Conservation (phyloP, 2,329 filamentous ascomycete species). For the Clarireedia hainanense region DNA sequence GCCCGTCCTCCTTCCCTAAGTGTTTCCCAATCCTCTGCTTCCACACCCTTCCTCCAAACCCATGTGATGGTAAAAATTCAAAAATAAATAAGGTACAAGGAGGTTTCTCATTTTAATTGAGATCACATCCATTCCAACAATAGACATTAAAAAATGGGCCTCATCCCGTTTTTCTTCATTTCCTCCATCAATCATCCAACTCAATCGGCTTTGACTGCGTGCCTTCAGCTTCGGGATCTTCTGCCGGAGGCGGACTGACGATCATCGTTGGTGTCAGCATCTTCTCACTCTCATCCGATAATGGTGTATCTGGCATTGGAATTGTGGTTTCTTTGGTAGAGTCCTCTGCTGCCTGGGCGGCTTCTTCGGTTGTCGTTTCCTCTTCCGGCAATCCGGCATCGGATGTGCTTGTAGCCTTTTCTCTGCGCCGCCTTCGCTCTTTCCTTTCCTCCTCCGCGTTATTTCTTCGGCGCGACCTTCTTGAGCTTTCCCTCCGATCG, state of each 20-base stretch:
- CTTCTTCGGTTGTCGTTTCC: conserved; percentile 14
- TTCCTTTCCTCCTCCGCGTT: conserved; percentile 73
- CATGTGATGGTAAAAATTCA: neutral
- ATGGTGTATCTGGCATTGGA: conserved; percentile 6
- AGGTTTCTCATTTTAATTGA: neutral
- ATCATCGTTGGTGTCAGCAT: conserved; percentile 23
- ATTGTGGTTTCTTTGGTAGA: conserved; percentile 1
- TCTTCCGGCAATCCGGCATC: conserved; percentile 13
- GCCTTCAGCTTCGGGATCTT: conserved; percentile 15
- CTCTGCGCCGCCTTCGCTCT: conserved; percentile 56
- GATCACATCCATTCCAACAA: neutral
- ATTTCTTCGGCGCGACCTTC: conserved; percentile 49
- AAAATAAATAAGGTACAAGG: conserved; percentile 6
- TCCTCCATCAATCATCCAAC: conserved; percentile 21
- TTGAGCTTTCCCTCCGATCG: conserved; percentile 50
- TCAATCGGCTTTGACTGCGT: conserved; percentile 21
- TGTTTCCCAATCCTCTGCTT: neutral
- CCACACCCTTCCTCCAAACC: neutral
- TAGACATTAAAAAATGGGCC: conserved; percentile 17
- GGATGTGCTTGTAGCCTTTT: conserved; percentile 41
- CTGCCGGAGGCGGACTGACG: conserved; percentile 27
- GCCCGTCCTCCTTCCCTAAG: neutral
- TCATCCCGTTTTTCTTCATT: conserved; percentile 4
- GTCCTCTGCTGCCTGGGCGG: neutral
- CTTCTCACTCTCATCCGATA: conserved; percentile 14